Percentiles rank a stretch among this genome's conserved stretches.
Conservation (phyloP, 352 stramenopile genomes). For the Phytophthora fragariae region DNA sequence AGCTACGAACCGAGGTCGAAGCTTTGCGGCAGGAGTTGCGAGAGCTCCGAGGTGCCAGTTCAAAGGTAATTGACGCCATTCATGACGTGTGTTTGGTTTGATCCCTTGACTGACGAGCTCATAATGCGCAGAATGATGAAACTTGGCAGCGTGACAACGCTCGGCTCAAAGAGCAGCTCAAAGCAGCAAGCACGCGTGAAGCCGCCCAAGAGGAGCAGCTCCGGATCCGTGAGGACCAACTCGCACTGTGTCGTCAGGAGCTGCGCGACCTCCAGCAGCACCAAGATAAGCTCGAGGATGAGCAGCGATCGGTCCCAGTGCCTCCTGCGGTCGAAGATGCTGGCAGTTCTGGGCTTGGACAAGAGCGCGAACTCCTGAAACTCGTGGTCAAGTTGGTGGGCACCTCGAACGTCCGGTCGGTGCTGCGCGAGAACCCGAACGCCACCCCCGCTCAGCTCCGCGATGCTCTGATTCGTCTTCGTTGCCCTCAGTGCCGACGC, state of each 20-base stretch:
- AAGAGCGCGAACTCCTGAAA: constrained; percentile 30
- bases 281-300: constrained; percentile 22
- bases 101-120: not conserved
- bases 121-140: constrained; percentile 26
- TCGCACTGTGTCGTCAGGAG: constrained; percentile 27
- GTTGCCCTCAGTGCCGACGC: constrained; percentile 21
- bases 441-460: constrained; percentile 25
- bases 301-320: not conserved
- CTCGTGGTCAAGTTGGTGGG: constrained; percentile 33
- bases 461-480: constrained; percentile 21
- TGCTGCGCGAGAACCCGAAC: constrained; percentile 31
- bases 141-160: constrained; percentile 34
- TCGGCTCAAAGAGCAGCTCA: constrained; percentile 29
- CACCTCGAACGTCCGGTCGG: constrained; percentile 22
- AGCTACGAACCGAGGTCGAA: constrained; percentile 17
- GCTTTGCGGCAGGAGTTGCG: constrained; percentile 22
- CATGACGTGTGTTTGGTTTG: not conserved
- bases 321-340: constrained; percentile 12
- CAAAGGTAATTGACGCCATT: constrained; percentile 11
- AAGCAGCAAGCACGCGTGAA: constrained; percentile 15
- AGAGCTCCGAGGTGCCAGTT: constrained; percentile 26
- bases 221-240: constrained; percentile 16
- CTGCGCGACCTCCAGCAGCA: constrained; percentile 25
- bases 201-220: constrained; percentile 21
- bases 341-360: constrained; percentile 27